Evolutionary conservation across 805 yeast genomes (phyloP).

Genomic region (Starmerella sp.): DNA sequence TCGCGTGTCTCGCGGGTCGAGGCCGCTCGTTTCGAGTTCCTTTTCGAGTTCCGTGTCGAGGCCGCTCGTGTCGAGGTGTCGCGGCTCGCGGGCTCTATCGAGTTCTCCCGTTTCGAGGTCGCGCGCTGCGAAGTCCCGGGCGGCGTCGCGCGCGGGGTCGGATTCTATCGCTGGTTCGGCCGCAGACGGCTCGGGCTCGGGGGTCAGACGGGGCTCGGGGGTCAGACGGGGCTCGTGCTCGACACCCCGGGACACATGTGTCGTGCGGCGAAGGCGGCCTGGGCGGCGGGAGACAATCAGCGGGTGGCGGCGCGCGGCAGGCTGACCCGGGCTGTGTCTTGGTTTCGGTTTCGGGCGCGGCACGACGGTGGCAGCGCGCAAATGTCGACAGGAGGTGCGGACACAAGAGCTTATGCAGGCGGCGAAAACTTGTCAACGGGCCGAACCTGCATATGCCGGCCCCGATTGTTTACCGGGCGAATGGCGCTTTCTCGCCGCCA

Average conservation of each 20-base stretch:
- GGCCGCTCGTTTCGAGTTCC: no score
- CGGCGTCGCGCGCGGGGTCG: no score
- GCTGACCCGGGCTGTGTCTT: neutral
- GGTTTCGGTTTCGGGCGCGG: neutral
- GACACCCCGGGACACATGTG: neutral
- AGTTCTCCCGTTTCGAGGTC: no score
- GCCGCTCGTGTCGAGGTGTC: no score
- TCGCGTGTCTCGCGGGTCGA: no score
- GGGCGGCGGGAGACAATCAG: neutral
- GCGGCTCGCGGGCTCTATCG: no score
- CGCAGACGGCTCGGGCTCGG: no score
- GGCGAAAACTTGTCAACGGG: neutral
- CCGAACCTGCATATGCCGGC: neutral
- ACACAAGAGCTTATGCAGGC: neutral
- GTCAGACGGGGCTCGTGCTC: neutral
- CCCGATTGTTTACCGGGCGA: neutral
- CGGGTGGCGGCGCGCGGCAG: no score
- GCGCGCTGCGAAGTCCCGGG: no score
- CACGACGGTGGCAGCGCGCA: no score
- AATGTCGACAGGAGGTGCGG: neutral
- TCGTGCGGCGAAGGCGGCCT: neutral
- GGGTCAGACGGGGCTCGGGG: neutral
- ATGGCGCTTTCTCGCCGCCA: neutral
- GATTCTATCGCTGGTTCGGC: no score
- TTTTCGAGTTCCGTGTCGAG: no score